Base-by-base conservation (phyloP, 2,329 filamentous ascomycete species). In the Trichoderma pleuroti region DNA sequence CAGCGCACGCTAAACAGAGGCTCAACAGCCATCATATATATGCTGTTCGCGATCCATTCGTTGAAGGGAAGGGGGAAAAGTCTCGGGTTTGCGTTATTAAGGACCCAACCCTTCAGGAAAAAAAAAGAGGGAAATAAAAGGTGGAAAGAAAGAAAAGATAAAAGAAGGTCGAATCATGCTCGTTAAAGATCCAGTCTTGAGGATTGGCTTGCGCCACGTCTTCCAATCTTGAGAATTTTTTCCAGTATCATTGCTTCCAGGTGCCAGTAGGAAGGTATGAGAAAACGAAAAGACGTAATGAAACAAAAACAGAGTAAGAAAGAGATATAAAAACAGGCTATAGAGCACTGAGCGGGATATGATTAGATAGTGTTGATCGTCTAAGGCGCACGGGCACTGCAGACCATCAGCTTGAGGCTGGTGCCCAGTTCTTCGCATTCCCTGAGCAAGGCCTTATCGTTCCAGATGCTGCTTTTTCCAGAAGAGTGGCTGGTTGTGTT, bases 341-440 rank as follows among this genome's bases (percentile, higher is more conserved):
- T 12, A 12, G 6, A 21, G 62, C 21, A 28, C 26, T 30, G 24
- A 42, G 39, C 4, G n/a, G 24, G 24, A 36, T 28, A 32, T 64
- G 39, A 36, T 75, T 75, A 88, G 68, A 87, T 82, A 74, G 84
- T 87, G 30, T 83, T 84, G 62, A 85, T 80, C 21, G 85, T 81
- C 60, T 87, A 85, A 7, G 94, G 94, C 72, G 95, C 93, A 77
- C 95, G 92, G 18, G 94, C 94, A 78, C 97, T 93, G 75, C 94
- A 97, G 71, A 98, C 94, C 80, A 97, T 89, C 76, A 98, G 86
- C 80, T 95, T 94, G 80, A 98, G 91, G 73, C 92, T 97, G 1
- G 94, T 97, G 16, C 92, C 91, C 78, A 92, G 90, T 79, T 92
- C 90, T 81, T 97, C 92, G 77, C 94, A 98, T 82, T 99, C 96